Conservation (phyloP, 805 yeast genomes). For the Priceomyces haplophilus region DNA sequence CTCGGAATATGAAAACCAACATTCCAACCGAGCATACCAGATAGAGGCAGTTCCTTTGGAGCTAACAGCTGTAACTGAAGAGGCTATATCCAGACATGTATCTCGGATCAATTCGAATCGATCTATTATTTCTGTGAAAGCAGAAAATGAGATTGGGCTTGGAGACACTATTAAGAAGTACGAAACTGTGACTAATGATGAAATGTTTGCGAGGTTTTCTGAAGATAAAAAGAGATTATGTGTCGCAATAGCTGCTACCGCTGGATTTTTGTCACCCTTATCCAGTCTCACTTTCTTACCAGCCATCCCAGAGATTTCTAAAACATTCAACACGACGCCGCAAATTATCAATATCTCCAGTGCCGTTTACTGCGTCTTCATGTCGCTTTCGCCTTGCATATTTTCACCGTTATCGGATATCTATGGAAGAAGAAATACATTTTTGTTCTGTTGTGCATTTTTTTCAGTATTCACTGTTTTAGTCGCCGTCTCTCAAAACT, state of each 20-base stretch:
- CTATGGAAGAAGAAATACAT: slow-evolving; percentile 48
- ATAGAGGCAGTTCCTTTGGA: slow-evolving; percentile 16
- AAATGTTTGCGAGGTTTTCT: slow-evolving; percentile 3
- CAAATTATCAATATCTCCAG: slow-evolving; percentile 47
- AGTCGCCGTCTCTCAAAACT: slow-evolving; percentile 47
- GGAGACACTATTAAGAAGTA: neutral
- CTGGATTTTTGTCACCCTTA: slow-evolving; percentile 45
- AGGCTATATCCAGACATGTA: slow-evolving; percentile 18
- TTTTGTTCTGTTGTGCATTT: slow-evolving; percentile 39
- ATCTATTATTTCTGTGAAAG: slow-evolving; percentile 2
- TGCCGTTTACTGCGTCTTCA: slow-evolving; percentile 48
- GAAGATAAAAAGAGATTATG: slow-evolving; percentile 1
- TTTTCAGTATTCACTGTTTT: slow-evolving; percentile 20
- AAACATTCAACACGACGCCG: slow-evolving; percentile 43
- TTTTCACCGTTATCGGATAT: slow-evolving; percentile 50
- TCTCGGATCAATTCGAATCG: slow-evolving; percentile 20
- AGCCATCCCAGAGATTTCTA: slow-evolving; percentile 50
- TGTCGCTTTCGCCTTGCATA: slow-evolving; percentile 53
- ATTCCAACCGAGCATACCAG: slow-evolving; percentile 2
- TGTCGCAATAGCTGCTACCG: slow-evolving; percentile 14
- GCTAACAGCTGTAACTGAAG: slow-evolving; percentile 15
- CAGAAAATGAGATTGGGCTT: neutral
- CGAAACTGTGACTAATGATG: neutral
- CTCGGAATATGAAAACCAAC: neutral
- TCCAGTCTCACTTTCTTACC: slow-evolving; percentile 48